Base-by-base conservation (phyloP, 2,329 filamentous ascomycete species). In the Beauveria pseudobassiana region DNA sequence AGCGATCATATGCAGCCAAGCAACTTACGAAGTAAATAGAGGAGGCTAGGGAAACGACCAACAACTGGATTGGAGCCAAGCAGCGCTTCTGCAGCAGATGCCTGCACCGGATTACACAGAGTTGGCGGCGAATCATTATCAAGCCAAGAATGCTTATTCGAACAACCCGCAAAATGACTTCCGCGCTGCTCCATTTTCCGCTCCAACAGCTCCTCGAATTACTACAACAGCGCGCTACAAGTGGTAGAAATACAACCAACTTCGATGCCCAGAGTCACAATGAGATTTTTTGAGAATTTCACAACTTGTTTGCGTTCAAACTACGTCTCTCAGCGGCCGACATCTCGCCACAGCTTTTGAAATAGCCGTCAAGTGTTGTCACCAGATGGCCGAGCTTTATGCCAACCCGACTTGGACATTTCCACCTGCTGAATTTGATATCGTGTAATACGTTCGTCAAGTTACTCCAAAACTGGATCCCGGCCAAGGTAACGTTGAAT, bases 391-490 rank as follows among this genome's bases (percentile, higher is more conserved):
- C 5, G 4, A 14, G 10, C 34, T 38, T 38, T 14, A 38, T 26
- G 20, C 18, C 7, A 7, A 45, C 16, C 2, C 22, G 26, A 7
- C 42, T 18, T 28, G 1, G 16, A 9, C 10, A 20, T 16, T 49
- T 16, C 40, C 9, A 18, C 7, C 10, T 4, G 16, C 14, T 20
- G 10, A 34, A 26, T n/a, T 45, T n/a, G 5, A 30, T 58, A 28
- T 34, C 48, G 40, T 45, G 24, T 38, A 52, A 6, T 12, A 28
- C n/a, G 14, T 6, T 22, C 22, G 38, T 43, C 48, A 51, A 59
- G 48, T 59, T 45, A 40, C 57, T 59, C 38, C 5, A 34, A 52
- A 59, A 59, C 57, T 59, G 57, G 57, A 59, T 45, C 48, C 57
- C 9, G 22, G 9, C 38, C 34, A 38, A 59, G 38, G 57, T 59